Conservation (phyloP, 2,329 filamentous ascomycete species). For the Fusarium compactum region DNA sequence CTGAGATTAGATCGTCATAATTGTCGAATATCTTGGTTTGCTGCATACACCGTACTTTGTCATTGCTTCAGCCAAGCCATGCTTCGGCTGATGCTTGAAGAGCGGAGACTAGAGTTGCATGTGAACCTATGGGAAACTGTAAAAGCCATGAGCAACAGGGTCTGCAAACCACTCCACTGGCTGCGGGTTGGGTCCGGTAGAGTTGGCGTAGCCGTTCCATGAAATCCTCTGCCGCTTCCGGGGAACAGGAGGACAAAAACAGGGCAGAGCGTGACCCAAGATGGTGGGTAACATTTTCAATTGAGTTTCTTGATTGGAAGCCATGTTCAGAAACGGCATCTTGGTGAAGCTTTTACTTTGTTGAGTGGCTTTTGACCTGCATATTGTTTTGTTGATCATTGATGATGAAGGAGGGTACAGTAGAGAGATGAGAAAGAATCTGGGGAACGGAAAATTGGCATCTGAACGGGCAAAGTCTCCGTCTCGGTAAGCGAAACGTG, state of each 20-base stretch:
- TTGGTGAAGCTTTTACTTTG: conserved; percentile 15
- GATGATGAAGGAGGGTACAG: conserved; percentile 22
- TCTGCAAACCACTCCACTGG: conserved; percentile 21
- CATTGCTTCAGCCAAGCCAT: conserved; percentile 19
- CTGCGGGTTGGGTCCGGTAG: conserved; percentile 25
- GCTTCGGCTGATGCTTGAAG: conserved; percentile 5
- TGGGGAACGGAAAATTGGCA: conserved; percentile 9
- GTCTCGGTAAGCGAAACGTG: conserved; percentile 19
- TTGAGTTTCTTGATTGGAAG: conserved; percentile 3
- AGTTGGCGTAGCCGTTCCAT: conserved; percentile 28
- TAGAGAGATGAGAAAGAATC: conserved; percentile 17
- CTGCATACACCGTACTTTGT: conserved; percentile 15
- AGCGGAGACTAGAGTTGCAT: conserved; percentile 8
- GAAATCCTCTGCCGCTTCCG: conserved; percentile 39
- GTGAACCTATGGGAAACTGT: conserved; percentile 22
- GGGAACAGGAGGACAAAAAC: conserved; percentile 20
- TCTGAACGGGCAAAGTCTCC: not conserved
- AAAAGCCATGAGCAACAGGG: conserved; percentile 21
- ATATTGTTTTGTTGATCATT: conserved; percentile 15
- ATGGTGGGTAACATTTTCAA: conserved; percentile 25
- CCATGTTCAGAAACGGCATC: conserved; percentile 16
- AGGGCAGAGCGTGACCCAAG: conserved; percentile 19
- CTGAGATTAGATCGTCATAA: conserved; percentile 21
- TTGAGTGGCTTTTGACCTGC: not conserved
- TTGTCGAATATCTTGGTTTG: conserved; percentile 6